Evolutionary conservation across 495 filamentous ascomycete species (phyloP).

Genomic region (Letharia columbiana): DNA sequence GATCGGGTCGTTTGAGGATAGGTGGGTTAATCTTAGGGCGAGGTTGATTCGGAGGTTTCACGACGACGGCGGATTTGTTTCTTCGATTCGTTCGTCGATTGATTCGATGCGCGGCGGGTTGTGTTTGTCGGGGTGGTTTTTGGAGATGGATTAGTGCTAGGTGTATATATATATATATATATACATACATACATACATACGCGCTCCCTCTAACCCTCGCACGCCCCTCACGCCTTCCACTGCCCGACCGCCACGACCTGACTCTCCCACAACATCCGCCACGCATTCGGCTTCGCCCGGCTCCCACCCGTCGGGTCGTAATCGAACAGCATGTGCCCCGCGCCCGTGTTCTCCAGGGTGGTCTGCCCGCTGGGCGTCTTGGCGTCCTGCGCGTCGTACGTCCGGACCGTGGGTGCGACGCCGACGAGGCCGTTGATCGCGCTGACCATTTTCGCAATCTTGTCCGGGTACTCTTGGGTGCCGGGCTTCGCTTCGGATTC

Average conservation of each 20-base stretch:
- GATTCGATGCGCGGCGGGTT: no score
- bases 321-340: background rate
- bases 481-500: background rate
- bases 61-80: no score
- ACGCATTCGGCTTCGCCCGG: background rate
- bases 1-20: no score
- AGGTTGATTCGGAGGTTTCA: no score
- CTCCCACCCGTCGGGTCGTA: conserved; percentile 1
- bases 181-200: no score
- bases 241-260: background rate
- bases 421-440: background rate
- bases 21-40: no score
- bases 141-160: no score
- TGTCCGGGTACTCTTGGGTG: background rate
- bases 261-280: background rate
- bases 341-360: background rate
- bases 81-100: no score
- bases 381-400: background rate
- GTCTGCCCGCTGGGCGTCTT: background rate
- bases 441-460: background rate
- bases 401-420: background rate
- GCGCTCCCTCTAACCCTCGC: no score
- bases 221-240: background rate
- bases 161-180: no score
- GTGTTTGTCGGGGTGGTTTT: no score